These are phyloP conservation scores for Haematococcus sp. DNA, from an alignment of 139 green algal genomes.

Conservation along the genomic window DNA sequence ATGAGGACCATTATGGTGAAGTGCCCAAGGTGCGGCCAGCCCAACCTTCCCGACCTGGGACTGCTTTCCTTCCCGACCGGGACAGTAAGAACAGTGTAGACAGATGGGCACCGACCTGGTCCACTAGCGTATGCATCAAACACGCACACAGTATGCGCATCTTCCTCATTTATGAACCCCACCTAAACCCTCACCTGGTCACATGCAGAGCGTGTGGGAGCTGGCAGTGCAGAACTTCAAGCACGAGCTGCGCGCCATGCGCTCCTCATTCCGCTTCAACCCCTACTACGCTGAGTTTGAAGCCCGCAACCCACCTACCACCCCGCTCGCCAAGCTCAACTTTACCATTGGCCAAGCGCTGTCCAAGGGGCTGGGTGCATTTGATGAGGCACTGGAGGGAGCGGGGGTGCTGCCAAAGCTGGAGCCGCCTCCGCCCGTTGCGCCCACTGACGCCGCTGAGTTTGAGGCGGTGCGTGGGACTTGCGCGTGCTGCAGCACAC, in stretches of 20 bases:
- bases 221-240: slow-evolving; percentile 72
- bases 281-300: slow-evolving; percentile 45
- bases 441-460: slow-evolving; percentile 11
- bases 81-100: neutral
- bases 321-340: slow-evolving; percentile 13
- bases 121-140: no score
- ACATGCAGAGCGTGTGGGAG: neutral
- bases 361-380: neutral
- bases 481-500: no score
- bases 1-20: slow-evolving; percentile 77
- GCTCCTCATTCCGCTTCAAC: slow-evolving; percentile 63
- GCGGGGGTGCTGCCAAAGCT: slow-evolving; percentile 20
- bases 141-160: no score
- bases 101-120: neutral
- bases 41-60: neutral
- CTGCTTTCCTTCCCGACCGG: neutral
- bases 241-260: slow-evolving; percentile 68
- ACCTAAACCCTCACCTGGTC: neutral
- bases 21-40: slow-evolving; percentile 49
- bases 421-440: slow-evolving; percentile 15
- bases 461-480: slow-evolving; percentile 21
- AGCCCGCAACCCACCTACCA: slow-evolving; percentile 10
- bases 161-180: no score
- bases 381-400: slow-evolving; percentile 34
- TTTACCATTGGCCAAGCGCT: neutral